These are phyloP conservation scores for Hemileia vastatrix DNA, from an alignment of 1,284 basidiomycete species.

Conservation along the genomic window DNA sequence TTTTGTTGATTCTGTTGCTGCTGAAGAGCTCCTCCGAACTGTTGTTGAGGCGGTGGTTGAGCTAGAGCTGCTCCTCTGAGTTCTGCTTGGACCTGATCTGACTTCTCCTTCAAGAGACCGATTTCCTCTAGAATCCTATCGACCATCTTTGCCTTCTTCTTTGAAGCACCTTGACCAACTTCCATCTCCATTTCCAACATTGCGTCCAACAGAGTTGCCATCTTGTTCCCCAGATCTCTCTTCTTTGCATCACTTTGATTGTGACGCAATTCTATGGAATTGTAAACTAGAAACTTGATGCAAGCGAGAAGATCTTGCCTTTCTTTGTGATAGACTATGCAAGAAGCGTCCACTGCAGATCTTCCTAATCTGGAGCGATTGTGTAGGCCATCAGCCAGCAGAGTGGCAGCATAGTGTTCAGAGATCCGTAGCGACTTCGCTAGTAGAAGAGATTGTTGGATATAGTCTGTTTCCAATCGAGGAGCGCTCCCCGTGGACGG, in stretches of 20 bases:
- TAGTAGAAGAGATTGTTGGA: no score
- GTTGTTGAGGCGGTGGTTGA: conserved; percentile 26
- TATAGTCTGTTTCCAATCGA: no score
- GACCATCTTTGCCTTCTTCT: neutral
- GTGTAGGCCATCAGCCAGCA: no score
- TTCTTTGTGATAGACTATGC: conserved; percentile 39
- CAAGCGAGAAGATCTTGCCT: conserved; percentile 36
- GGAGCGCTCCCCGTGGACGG: no score
- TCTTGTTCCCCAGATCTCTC: conserved; percentile 2
- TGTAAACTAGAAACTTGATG: conserved; percentile 32
- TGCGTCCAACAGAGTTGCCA: conserved; percentile 3
- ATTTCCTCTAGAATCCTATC: conserved; percentile 25
- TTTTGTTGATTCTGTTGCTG: conserved; percentile 11
- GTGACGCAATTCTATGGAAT: conserved; percentile 1
- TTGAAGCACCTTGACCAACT: conserved; percentile 11
- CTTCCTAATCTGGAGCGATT: conserved; percentile 39
- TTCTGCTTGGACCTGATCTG: conserved; percentile 16
- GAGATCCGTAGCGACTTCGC: no score
- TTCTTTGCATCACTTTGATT: neutral
- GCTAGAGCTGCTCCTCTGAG: conserved; percentile 27
- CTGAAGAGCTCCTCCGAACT: conserved; percentile 25
- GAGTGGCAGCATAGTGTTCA: no score
- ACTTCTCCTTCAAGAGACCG: conserved; percentile 28
- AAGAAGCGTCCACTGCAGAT: conserved; percentile 36
- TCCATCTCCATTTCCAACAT: conserved; percentile 1